phyloP scores from a whole-genome alignment of 768 basidiomycete species.

The Rhizopogon roseolus region DNA sequence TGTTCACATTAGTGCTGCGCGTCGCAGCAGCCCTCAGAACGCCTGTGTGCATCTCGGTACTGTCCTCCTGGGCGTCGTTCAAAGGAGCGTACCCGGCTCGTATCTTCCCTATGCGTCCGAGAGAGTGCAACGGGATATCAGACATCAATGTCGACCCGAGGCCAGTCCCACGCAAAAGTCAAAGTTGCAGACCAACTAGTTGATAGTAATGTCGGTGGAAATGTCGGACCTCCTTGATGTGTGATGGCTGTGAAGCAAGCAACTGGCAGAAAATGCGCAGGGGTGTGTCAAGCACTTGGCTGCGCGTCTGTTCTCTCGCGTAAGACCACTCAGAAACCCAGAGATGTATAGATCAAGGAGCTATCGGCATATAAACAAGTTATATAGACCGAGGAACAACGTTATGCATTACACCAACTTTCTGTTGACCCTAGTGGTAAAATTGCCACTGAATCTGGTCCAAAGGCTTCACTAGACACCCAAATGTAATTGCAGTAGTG shows the following conservation, averaged over 20 bases:
- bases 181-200: neutral
- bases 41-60: conserved; percentile 24
- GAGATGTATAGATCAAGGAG: too few relatives aligned
- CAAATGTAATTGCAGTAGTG: too few relatives aligned
- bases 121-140: conserved; percentile 66
- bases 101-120: conserved; percentile 45
- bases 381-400: too few relatives aligned
- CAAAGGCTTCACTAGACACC: too few relatives aligned
- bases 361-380: too few relatives aligned
- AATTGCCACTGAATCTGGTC: neutral
- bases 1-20: conserved; percentile 13
- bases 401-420: too few relatives aligned
- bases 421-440: too few relatives aligned
- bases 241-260: neutral
- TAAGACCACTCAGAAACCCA: neutral
- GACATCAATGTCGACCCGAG: conserved; percentile 40
- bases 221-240: neutral
- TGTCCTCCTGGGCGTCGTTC: conserved; percentile 17
- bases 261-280: neutral
- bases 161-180: neutral
- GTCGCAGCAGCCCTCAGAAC: conserved; percentile 30
- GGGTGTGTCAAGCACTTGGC: too few relatives aligned
- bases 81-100: conserved; percentile 46
- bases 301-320: neutral
- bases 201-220: neutral